Evolutionary conservation across 441 rosid genomes (phyloP).

Genomic region (Oxalis stricta): DNA sequence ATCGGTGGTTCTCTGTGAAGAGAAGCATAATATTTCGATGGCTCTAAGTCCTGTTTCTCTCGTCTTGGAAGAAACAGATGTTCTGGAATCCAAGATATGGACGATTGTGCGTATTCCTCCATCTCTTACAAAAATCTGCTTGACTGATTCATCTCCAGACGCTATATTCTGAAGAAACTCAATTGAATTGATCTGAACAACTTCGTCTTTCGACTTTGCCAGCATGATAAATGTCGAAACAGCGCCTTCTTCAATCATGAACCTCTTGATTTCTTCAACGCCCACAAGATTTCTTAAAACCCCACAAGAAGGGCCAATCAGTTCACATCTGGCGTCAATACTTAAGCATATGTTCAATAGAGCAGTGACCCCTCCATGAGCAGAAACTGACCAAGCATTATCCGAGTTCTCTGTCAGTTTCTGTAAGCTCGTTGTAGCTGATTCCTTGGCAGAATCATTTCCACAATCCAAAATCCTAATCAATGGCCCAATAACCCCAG

Average conservation of each 20-base stretch:
- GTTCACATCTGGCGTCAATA: slow-evolving; percentile 24
- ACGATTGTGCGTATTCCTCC: slow-evolving; percentile 59
- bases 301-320: slow-evolving; percentile 49
- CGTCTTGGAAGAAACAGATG: slow-evolving; percentile 33
- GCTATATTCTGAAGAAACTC: slow-evolving; percentile 54
- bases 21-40: slow-evolving; percentile 61
- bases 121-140: slow-evolving; percentile 34
- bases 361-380: slow-evolving; percentile 89
- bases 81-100: slow-evolving; percentile 41
- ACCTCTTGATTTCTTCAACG: slow-evolving; percentile 79
- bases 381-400: slow-evolving; percentile 90
- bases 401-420: slow-evolving; percentile 67
- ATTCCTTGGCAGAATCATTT: slow-evolving; percentile 32
- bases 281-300: slow-evolving; percentile 63
- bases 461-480: slow-evolving; percentile 60
- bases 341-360: slow-evolving; percentile 48
- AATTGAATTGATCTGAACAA: slow-evolving; percentile 54
- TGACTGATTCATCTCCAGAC: slow-evolving; percentile 43
- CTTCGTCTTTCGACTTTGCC: slow-evolving; percentile 47
- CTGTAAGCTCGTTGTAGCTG: slow-evolving; percentile 44
- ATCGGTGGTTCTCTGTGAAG: slow-evolving; percentile 25
- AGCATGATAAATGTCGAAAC: slow-evolving; percentile 49
- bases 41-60: slow-evolving; percentile 51
- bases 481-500: slow-evolving; percentile 64
- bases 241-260: slow-evolving; percentile 70